Base-by-base conservation (phyloP, 2,329 filamentous ascomycete genomes). In the Tolypocladium ovalisporum region DNA sequence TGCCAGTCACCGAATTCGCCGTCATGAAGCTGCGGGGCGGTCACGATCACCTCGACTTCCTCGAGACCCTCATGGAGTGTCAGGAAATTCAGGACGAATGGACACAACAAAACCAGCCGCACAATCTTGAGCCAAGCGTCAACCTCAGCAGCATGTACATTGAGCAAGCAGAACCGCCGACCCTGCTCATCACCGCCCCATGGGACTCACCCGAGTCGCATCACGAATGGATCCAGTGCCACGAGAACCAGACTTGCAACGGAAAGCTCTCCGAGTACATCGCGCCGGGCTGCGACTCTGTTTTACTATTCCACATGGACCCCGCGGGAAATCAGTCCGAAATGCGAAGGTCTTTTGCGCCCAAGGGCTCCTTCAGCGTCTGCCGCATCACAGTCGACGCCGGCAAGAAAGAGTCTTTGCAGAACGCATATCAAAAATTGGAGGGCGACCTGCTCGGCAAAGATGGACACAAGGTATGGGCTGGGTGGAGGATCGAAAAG, bases 171-270 rank as follows among this genome's bases (percentile, higher is more conserved):
- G 67, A 75, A 56, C 69, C 70, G 13, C 64, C 70, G 2, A 63
- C 65, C 34, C 58, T 76, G n/a, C 66, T 80, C 61, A 68, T 80
- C 60, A 74, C 73, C 5, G 73, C 76, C 22, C 69, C 72, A 13
- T 79, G 77, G 78, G 68, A 72, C 56, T 75, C 72, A 0, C 68
- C 70, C 24, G 70, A 68, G 17, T 71, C 70, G 6, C 76, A 80
- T 58, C 60, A 58, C 52, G 61, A 70, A 54, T 81, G 78, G 77
- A 72, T 78, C 54, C 65, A 67, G 51, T 75, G 72, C 54, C 61
- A 67, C 3, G 73, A 73, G 36, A 79, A 79, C 63, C 59, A 68
- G 54, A 54, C 59, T 6, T 63, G 68, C 56, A 73, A 75, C 60
- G 65, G 62, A 22, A 63, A 64, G 29, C 61, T 79, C 13, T 60